phyloP scores from a whole-genome alignment of 352 stramenopile genomes.

The Phytophthora sansomeana region DNA sequence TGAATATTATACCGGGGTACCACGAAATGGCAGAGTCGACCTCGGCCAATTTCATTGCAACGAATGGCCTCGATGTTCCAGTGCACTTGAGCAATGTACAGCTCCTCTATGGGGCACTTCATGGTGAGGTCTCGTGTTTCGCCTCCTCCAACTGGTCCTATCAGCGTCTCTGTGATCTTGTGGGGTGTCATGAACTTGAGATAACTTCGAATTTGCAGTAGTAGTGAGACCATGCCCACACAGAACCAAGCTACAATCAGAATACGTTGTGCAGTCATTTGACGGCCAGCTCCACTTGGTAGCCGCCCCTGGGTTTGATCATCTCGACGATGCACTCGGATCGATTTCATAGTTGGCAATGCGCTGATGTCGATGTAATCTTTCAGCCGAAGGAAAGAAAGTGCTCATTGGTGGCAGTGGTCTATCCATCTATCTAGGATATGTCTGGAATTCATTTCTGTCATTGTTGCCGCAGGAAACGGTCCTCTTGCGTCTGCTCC shows the following conservation, averaged over 20 bases:
- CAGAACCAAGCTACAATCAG: slow-evolving; percentile 11
- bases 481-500: no score
- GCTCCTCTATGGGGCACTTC: slow-evolving; percentile 7
- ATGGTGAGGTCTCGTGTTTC: background rate
- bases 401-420: background rate
- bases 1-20: slow-evolving; percentile 26
- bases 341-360: background rate
- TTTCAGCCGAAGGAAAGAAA: background rate
- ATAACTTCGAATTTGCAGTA: slow-evolving; percentile 18
- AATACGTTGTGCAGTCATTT: slow-evolving; percentile 1
- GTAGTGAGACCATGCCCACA: background rate
- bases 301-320: background rate
- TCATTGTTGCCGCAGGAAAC: no score
- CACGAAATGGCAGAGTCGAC: slow-evolving; percentile 15
- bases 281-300: background rate
- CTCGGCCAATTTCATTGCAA: slow-evolving; percentile 1
- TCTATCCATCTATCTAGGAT: no score
- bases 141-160: background rate
- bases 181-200: slow-evolving; percentile 25
- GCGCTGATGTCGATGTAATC: background rate
- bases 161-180: slow-evolving; percentile 15
- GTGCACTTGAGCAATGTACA: slow-evolving; percentile 20
- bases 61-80: slow-evolving; percentile 13
- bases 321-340: background rate
- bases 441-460: no score